These are phyloP conservation scores for Trichoderma erinaceum DNA, from an alignment of 495 filamentous ascomycete species.

Conservation along the genomic window DNA sequence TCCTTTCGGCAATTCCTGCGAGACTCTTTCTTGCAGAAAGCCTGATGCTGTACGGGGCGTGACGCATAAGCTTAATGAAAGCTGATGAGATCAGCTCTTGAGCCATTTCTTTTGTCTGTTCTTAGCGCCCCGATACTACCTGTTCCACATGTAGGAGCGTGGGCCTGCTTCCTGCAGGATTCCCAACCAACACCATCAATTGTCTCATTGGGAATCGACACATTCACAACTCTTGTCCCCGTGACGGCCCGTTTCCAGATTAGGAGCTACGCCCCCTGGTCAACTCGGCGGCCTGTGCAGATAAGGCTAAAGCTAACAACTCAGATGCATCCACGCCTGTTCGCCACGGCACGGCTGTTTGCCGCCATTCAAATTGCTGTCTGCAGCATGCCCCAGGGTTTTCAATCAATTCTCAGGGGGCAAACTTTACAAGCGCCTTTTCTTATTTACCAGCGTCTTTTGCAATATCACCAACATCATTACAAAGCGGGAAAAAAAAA, in stretches of 20 bases:
- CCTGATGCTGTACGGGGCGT: not conserved
- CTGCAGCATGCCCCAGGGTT: not conserved
- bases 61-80: not conserved
- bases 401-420: not conserved
- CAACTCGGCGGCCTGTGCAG: not conserved
- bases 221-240: not conserved
- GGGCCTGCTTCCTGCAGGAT: slow-evolving; percentile 8
- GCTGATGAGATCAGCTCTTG: not conserved
- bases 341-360: not conserved
- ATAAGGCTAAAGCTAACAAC: not conserved
- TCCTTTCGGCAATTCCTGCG: slow-evolving; percentile 8
- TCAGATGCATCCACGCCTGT: not conserved
- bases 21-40: not conserved
- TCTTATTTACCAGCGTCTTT: too few relatives aligned
- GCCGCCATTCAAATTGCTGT: not conserved
- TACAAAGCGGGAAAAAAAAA: not conserved
- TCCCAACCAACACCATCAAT: not conserved
- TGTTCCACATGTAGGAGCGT: slow-evolving; percentile 1
- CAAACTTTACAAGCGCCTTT: too few relatives aligned
- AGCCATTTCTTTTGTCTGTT: not conserved
- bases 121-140: not conserved
- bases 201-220: not conserved
- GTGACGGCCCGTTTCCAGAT: not conserved
- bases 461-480: not conserved
- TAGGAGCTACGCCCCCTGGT: not conserved